A percentile compares a stretch with the other conserved stretches of the same genome.
phyloP scores from a whole-genome alignment of 2,329 filamentous ascomycete genomes.

The Colletotrichum sp. region DNA sequence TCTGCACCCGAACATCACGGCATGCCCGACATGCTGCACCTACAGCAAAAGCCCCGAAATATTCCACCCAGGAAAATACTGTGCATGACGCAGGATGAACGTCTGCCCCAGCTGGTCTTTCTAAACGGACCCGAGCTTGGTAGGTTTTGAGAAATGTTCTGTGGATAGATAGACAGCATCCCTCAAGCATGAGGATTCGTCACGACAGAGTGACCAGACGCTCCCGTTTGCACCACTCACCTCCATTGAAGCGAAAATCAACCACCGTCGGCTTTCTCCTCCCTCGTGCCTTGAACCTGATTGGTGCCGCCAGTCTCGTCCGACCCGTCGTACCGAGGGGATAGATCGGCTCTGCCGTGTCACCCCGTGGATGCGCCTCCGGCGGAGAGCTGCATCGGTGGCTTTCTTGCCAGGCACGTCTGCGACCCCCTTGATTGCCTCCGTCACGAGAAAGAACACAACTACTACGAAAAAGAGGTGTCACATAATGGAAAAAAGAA shows the following conservation, averaged over 20 bases:
- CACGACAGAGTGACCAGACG: background rate
- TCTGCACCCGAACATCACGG: background rate
- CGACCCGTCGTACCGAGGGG: background rate
- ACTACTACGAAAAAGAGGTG: background rate
- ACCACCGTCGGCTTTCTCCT: background rate
- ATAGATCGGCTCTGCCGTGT: background rate
- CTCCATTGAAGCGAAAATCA: background rate
- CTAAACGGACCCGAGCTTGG: background rate
- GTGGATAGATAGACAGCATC: background rate
- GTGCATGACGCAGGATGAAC: background rate
- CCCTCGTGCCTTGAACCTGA: background rate
- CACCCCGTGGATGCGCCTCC: background rate
- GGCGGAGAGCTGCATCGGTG: background rate
- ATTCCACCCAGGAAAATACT: background rate
- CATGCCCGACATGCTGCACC: background rate
- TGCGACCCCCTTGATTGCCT: background rate
- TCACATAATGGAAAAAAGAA: background rate
- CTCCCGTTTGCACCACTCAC: background rate
- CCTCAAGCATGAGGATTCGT: background rate
- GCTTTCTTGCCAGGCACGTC: background rate
- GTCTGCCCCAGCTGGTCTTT: background rate
- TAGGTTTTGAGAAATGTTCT: background rate
- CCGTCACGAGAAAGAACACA: too few relatives aligned
- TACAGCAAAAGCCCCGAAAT: background rate
- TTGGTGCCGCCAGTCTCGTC: background rate